These are phyloP conservation scores for Toxicodendron radicans DNA, from an alignment of 345 rosid genomes.

Conservation along the genomic window DNA sequence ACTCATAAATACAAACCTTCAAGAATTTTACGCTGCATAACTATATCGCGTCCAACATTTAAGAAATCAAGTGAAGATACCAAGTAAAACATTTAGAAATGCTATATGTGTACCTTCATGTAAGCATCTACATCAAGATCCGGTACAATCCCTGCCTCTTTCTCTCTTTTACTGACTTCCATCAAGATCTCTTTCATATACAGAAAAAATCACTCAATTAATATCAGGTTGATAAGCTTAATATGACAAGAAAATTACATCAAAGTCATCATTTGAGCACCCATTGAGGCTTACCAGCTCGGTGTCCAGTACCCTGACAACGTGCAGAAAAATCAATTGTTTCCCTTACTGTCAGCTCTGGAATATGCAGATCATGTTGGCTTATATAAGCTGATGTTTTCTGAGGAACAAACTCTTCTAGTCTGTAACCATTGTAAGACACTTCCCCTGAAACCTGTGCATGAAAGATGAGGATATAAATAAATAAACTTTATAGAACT, in stretches of 20 bases:
- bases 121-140: slow-evolving; percentile 41
- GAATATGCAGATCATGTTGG: slow-evolving; percentile 38
- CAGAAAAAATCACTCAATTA: not conserved
- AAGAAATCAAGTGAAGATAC: not conserved
- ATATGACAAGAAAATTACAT: not conserved
- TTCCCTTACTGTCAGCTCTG: slow-evolving; percentile 44
- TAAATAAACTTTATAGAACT: not conserved
- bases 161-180: slow-evolving; percentile 35
- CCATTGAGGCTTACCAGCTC: slow-evolving; percentile 31
- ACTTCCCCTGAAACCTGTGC: slow-evolving; percentile 35
- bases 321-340: slow-evolving; percentile 37
- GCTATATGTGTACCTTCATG: slow-evolving; percentile 31
- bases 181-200: slow-evolving; percentile 21
- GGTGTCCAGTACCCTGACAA: slow-evolving; percentile 35
- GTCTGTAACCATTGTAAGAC: slow-evolving; percentile 33
- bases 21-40: not conserved
- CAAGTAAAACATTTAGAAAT: not conserved
- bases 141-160: slow-evolving; percentile 33
- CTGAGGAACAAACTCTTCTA: slow-evolving; percentile 43
- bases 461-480: not conserved
- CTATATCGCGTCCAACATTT: not conserved
- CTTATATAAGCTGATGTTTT: slow-evolving; percentile 41
- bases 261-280: not conserved
- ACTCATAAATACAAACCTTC: not conserved
- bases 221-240: not conserved